Percentiles rank a stretch among this genome's conserved stretches.
These are phyloP conservation scores for Xerocomellus intermedius DNA, from an alignment of 768 basidiomycete species.

Conservation along the genomic window DNA sequence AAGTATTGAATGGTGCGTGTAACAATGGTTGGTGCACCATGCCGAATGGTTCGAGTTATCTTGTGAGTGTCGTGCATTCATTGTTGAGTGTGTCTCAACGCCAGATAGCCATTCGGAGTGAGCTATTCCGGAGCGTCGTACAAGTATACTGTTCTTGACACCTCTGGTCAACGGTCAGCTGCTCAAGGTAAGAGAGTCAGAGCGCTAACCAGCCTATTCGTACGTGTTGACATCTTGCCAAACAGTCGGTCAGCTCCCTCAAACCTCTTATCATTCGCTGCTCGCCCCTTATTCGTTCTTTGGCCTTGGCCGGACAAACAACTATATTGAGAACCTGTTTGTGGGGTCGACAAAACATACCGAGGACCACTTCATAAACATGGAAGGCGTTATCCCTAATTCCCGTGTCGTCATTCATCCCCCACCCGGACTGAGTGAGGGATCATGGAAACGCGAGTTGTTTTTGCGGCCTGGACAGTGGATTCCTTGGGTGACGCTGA, in stretches of 20 bases:
- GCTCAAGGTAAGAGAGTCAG: slow-evolving; percentile 65
- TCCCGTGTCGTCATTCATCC: slow-evolving; percentile 96
- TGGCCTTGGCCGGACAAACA: slow-evolving; percentile 96
- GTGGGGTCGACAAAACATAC: slow-evolving; percentile 85
- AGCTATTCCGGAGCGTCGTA: slow-evolving; percentile 94
- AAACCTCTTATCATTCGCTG: slow-evolving; percentile 88
- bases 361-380: slow-evolving; percentile 75
- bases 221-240: slow-evolving; percentile 1
- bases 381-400: slow-evolving; percentile 98
- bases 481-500: slow-evolving; percentile 97
- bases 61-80: slow-evolving; percentile 49
- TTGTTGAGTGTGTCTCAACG: slow-evolving; percentile 3
- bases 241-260: slow-evolving; percentile 87
- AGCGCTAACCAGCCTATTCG: background rate
- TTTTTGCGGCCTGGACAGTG: slow-evolving; percentile 94
- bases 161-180: slow-evolving; percentile 81
- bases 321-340: slow-evolving; percentile 98
- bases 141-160: slow-evolving; percentile 96
- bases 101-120: slow-evolving; percentile 80
- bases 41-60: slow-evolving; percentile 64
- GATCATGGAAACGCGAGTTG: slow-evolving; percentile 79
- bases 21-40: slow-evolving; percentile 73
- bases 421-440: slow-evolving; percentile 48
- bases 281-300: slow-evolving; percentile 94
- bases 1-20: slow-evolving; percentile 94